Percentiles rank a stretch among this genome's conserved stretches.
Evolutionary conservation across 2,329 filamentous ascomycete genomes (phyloP).

Genomic region (Fusarium metavorans): DNA sequence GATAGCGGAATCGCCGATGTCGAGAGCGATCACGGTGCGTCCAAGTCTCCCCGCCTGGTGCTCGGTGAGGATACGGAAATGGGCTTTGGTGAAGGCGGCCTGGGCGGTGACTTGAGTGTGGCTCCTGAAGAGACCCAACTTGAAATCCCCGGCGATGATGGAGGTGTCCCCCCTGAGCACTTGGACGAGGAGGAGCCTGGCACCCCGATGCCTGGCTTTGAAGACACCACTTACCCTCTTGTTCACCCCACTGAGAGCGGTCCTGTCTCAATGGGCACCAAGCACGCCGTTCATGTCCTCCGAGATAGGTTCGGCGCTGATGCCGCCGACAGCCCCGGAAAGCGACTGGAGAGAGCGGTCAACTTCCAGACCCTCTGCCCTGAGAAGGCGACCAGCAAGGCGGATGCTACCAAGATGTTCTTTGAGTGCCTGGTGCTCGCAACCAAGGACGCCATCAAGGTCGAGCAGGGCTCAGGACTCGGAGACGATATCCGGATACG

Average conservation of each 20-base stretch:
- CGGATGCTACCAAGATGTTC: constrained; percentile 99
- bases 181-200: constrained; percentile 58
- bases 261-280: constrained; percentile 89
- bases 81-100: constrained; percentile 57
- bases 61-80: constrained; percentile 75
- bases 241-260: constrained; percentile 87
- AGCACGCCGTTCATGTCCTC: constrained; percentile 94
- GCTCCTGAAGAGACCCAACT: constrained; percentile 72
- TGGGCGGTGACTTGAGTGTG: constrained; percentile 65
- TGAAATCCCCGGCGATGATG: constrained; percentile 72
- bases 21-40: constrained; percentile 72
- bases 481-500: constrained; percentile 86
- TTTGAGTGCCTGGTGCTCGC: constrained; percentile 96
- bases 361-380: constrained; percentile 94
- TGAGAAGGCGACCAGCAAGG: constrained; percentile 81
- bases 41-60: constrained; percentile 77
- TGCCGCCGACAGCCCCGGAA: constrained; percentile 74
- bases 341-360: constrained; percentile 80
- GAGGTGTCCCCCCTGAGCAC: constrained; percentile 48
- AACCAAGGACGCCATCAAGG: constrained; percentile 97
- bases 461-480: constrained; percentile 84
- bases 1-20: constrained; percentile 88
- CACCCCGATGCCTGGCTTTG: constrained; percentile 72
- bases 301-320: constrained; percentile 87
- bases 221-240: constrained; percentile 81